Evolutionary conservation across 495 filamentous ascomycete genomes (phyloP).

Genomic region (Physcia stellaris): DNA sequence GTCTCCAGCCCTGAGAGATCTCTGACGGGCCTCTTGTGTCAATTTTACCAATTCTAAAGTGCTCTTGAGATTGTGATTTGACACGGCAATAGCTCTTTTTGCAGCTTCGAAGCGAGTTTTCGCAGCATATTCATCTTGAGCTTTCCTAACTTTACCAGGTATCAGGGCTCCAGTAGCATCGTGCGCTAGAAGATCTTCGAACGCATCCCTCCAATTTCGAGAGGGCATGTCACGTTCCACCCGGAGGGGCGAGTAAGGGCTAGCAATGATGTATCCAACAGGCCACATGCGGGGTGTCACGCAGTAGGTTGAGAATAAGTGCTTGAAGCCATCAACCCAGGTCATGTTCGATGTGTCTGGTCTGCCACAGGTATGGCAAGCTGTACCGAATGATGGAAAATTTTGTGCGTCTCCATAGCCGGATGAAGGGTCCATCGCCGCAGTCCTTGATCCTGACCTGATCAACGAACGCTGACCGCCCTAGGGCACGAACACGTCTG

Average conservation of each 20-base stretch:
- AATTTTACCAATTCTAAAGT: too few relatives aligned
- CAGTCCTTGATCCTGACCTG: too few relatives aligned
- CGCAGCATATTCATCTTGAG: conserved; percentile 1
- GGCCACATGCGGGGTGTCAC: conserved; percentile 2
- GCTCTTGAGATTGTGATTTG: neutral
- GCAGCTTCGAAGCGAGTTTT: neutral
- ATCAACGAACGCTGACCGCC: too few relatives aligned
- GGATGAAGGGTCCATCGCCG: too few relatives aligned
- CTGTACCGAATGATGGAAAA: neutral
- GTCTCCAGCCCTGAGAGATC: neutral
- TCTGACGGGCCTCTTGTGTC: neutral
- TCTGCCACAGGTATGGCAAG: neutral
- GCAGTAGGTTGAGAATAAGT: neutral
- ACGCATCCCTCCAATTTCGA: conserved; percentile 8
- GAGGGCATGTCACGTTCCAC: neutral
- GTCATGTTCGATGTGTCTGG: conserved; percentile 1
- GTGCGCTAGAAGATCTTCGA: conserved; percentile 10
- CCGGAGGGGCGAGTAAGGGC: conserved; percentile 7
- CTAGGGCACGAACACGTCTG: too few relatives aligned
- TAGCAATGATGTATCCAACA: conserved; percentile 3
- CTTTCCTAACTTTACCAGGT: conserved; percentile 1
- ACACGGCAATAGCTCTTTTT: neutral
- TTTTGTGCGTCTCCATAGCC: too few relatives aligned
- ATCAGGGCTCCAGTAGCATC: conserved; percentile 6
- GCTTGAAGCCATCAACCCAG: neutral